A percentile compares a stretch with the other conserved stretches of the same genome.
phyloP scores from a whole-genome alignment of 192 early-diverging fungal genomes.

The Linnemannia hyalina region DNA sequence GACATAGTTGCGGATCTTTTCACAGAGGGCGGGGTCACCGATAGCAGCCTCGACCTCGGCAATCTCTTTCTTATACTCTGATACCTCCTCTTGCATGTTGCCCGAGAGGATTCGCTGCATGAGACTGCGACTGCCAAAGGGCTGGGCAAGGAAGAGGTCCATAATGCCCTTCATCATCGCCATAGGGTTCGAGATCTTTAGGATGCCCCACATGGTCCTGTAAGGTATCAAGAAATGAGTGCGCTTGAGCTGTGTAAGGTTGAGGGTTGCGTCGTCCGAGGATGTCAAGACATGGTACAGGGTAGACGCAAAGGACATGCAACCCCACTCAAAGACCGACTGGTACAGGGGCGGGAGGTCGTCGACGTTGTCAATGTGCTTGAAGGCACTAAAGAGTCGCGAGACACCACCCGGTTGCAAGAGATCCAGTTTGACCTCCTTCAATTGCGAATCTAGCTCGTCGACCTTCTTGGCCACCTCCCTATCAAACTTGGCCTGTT shows the following conservation, averaged over 20 bases:
- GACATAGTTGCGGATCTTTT: constrained; percentile 61
- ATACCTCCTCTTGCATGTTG: constrained; percentile 61
- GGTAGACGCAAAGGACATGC: constrained; percentile 67
- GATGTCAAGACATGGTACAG: constrained; percentile 63
- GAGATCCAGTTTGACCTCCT: constrained; percentile 55
- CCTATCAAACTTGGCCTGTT: constrained; percentile 54
- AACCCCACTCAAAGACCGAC: constrained; percentile 63
- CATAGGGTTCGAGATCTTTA: constrained; percentile 66
- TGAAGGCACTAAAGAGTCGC: constrained; percentile 18
- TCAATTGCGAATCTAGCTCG: constrained; percentile 60
- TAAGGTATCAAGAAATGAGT: constrained; percentile 63
- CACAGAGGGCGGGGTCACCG: constrained; percentile 51
- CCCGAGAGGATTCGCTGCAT: constrained; percentile 63
- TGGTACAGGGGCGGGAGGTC: constrained; percentile 54
- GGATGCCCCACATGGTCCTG: constrained; percentile 52
- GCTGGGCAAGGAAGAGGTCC: constrained; percentile 67
- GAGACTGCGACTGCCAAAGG: constrained; percentile 62
- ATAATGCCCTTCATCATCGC: constrained; percentile 62
- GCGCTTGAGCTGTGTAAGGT: constrained; percentile 59
- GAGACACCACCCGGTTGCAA: constrained; percentile 47
- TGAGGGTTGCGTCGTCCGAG: constrained; percentile 61
- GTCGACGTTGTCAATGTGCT: constrained; percentile 26
- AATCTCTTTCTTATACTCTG: constrained; percentile 60
- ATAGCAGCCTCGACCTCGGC: constrained; percentile 28
- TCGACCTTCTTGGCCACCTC: constrained; percentile 59